Evolutionary conservation across 441 rosid species (phyloP).

Genomic region (Omphalea diandra): DNA sequence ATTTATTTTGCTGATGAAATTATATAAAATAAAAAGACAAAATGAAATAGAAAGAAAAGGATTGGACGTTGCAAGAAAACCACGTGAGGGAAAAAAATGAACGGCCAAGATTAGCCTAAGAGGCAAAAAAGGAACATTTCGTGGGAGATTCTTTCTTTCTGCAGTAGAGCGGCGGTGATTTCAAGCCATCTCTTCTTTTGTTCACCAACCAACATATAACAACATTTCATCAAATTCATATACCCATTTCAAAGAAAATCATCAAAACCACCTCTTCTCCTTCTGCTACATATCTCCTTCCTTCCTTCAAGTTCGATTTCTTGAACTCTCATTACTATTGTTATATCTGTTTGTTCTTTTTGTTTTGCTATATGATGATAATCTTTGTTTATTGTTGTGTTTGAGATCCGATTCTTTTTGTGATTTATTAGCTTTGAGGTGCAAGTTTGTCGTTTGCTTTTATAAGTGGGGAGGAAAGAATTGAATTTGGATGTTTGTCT

Average conservation of each 20-base stretch:
- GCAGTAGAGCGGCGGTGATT: conserved; percentile 20
- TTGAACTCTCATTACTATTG: background rate
- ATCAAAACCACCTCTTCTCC: background rate
- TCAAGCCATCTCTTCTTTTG: background rate
- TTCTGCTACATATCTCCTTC: background rate
- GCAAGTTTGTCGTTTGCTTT: background rate
- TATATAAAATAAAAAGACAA: background rate
- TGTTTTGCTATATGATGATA: too few species aligned
- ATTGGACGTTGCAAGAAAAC: too few species aligned
- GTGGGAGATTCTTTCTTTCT: conserved; percentile 19
- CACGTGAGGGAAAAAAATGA: background rate
- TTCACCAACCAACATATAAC: background rate
- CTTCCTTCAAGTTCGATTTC: background rate
- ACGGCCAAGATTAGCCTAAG: conserved; percentile 17
- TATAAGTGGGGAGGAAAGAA: background rate
- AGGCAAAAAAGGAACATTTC: background rate
- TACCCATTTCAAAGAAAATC: background rate
- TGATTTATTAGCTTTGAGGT: background rate
- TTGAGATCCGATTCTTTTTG: background rate
- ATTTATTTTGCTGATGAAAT: too few species aligned
- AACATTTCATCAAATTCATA: background rate
- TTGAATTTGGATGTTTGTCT: background rate
- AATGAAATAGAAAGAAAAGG: too few species aligned
- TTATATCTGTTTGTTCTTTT: background rate
- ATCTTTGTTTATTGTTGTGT: background rate